Conservation (phyloP, 495 filamentous ascomycete species). For the Podospora conica region DNA sequence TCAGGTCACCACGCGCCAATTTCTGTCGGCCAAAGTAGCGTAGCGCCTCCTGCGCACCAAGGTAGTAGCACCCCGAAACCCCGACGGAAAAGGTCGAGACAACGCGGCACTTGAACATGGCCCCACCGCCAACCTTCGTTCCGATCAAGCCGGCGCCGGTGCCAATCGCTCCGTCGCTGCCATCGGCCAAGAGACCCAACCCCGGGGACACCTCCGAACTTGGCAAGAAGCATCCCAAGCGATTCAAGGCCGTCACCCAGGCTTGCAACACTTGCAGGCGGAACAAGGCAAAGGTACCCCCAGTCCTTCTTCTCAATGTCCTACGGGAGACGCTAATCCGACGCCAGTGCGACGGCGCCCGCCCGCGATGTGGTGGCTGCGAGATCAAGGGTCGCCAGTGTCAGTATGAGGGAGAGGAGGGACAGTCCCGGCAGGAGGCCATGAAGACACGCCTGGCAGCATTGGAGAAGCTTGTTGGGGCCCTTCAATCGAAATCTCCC, state of each 20-base stretch:
- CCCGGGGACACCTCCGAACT: background rate
- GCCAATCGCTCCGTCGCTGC: background rate
- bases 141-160: background rate
- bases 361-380: slow-evolving; percentile 23
- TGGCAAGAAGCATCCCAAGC: slow-evolving; percentile 14
- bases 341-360: slow-evolving; percentile 25
- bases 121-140: background rate
- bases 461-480: slow-evolving; percentile 22
- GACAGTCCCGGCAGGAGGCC: slow-evolving; percentile 25
- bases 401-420: slow-evolving; percentile 25
- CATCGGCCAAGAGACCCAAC: slow-evolving; percentile 1
- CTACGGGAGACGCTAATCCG: background rate
- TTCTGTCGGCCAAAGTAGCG: background rate
- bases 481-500: slow-evolving; percentile 15
- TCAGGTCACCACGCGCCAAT: background rate
- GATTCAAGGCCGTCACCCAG: slow-evolving; percentile 23
- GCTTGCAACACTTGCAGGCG: slow-evolving; percentile 22
- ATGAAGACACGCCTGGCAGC: slow-evolving; percentile 19
- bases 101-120: background rate
- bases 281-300: slow-evolving; percentile 20
- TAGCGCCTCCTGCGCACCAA: background rate
- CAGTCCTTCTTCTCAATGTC: no score
- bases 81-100: background rate
- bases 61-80: background rate
- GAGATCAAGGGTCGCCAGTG: slow-evolving; percentile 14